phyloP scores from a whole-genome alignment of 768 basidiomycete species.

The Daedalea quercina region DNA sequence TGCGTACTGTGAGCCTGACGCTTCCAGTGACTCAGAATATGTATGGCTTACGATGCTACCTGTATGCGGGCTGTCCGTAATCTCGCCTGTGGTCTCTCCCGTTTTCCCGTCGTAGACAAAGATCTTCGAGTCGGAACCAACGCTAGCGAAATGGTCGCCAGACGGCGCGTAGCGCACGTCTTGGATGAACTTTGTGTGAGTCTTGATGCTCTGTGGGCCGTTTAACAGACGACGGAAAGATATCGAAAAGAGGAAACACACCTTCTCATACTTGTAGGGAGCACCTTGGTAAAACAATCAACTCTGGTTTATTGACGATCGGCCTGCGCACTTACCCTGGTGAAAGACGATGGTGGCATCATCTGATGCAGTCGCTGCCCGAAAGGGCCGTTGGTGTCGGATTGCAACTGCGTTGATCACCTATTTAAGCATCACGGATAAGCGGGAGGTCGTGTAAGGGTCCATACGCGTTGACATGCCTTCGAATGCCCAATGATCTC shows the following conservation, averaged over 20 bases:
- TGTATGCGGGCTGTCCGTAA: slow-evolving; percentile 63
- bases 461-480: slow-evolving; percentile 36
- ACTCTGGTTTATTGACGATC: background rate
- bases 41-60: slow-evolving; percentile 60
- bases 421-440: slow-evolving; percentile 36
- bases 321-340: slow-evolving; percentile 41
- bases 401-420: slow-evolving; percentile 85
- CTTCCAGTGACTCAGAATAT: background rate
- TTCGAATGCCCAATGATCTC: slow-evolving; percentile 90
- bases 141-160: slow-evolving; percentile 81
- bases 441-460: too few relatives aligned
- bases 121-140: slow-evolving; percentile 81
- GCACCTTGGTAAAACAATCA: slow-evolving; percentile 38
- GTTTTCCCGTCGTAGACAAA: slow-evolving; percentile 89
- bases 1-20: slow-evolving; percentile 17
- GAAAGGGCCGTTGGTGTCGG: slow-evolving; percentile 82
- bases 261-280: slow-evolving; percentile 89
- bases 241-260: slow-evolving; percentile 11
- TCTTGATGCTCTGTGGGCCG: slow-evolving; percentile 59
- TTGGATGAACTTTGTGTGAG: slow-evolving; percentile 89
- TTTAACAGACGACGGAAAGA: background rate
- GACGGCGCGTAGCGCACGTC: slow-evolving; percentile 79
- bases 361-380: slow-evolving; percentile 85
- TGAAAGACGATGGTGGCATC: slow-evolving; percentile 79
- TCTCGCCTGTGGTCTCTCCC: slow-evolving; percentile 68